phyloP scores from a whole-genome alignment of 371 early-diverging fungal species.

The Nosema muscidifuracis region DNA sequence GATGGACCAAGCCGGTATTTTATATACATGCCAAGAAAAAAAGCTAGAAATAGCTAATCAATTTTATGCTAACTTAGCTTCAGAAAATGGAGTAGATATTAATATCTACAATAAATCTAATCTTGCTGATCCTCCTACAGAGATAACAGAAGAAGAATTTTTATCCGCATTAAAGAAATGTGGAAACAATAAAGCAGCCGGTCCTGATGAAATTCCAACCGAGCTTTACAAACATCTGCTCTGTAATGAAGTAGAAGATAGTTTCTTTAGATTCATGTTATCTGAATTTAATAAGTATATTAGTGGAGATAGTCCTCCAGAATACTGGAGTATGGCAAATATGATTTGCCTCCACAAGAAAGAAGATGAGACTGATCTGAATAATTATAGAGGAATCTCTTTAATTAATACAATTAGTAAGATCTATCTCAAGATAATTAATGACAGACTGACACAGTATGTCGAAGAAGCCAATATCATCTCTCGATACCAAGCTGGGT shows the following conservation, averaged over 20 bases:
- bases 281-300: background rate
- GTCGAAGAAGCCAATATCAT: background rate
- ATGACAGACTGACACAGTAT: background rate
- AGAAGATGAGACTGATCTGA: constrained; percentile 9
- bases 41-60: background rate
- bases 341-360: constrained; percentile 37
- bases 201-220: background rate
- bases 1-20: background rate
- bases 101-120: background rate
- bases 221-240: background rate
- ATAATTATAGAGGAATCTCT: constrained; percentile 45
- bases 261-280: background rate
- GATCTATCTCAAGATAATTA: constrained; percentile 10
- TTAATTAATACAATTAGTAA: constrained; percentile 18
- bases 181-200: background rate
- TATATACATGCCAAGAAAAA: background rate
- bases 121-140: background rate
- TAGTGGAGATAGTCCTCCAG: constrained; percentile 1
- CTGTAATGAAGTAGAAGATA: background rate
- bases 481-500: constrained; percentile 19
- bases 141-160: background rate
- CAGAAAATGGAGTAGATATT: background rate
- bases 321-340: background rate
- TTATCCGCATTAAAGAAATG: background rate
- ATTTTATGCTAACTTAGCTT: background rate